These are phyloP conservation scores for Colletotrichum agaves DNA, from an alignment of 2,329 filamentous ascomycete species.

Conservation along the genomic window DNA sequence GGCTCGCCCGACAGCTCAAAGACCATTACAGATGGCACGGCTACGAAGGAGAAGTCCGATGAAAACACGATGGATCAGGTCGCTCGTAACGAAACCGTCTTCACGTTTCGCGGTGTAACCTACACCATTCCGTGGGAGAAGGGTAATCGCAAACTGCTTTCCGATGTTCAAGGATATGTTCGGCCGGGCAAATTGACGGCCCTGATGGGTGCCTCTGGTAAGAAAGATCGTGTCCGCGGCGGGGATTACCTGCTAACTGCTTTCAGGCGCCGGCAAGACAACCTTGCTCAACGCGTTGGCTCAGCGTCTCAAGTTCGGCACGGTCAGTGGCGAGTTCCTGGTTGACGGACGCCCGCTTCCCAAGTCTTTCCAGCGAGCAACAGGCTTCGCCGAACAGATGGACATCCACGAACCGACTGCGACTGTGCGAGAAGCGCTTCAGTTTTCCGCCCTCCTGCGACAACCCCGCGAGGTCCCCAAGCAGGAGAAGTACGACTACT, in stretches of 20 bases:
- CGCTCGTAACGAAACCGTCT: slow-evolving; percentile 69
- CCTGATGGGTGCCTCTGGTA: slow-evolving; percentile 72
- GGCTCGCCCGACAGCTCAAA: slow-evolving; percentile 61
- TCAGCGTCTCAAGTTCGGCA: slow-evolving; percentile 80
- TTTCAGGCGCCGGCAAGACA: slow-evolving; percentile 71
- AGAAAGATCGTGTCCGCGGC: slow-evolving; percentile 16
- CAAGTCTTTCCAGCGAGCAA: slow-evolving; percentile 82
- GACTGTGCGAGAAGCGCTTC: slow-evolving; percentile 73
- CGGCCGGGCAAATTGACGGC: slow-evolving; percentile 84
- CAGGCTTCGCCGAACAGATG: slow-evolving; percentile 74
- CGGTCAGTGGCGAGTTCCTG: slow-evolving; percentile 81
- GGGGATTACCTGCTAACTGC: not conserved
- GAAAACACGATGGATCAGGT: slow-evolving; percentile 57
- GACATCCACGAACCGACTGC: slow-evolving; percentile 74
- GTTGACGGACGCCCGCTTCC: slow-evolving; percentile 79
- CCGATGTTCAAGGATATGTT: slow-evolving; percentile 85
- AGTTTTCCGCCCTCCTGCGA: slow-evolving; percentile 73
- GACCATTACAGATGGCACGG: slow-evolving; percentile 60
- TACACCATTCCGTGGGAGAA: slow-evolving; percentile 66
- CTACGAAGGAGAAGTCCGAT: slow-evolving; percentile 39
- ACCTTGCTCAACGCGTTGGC: slow-evolving; percentile 80
- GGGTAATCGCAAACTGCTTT: slow-evolving; percentile 74
- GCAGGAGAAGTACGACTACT: slow-evolving; percentile 74
- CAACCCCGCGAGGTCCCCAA: slow-evolving; percentile 67
- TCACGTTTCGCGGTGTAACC: slow-evolving; percentile 63